Evolutionary conservation across 2,329 filamentous ascomycete genomes (phyloP), one percentile per base, ranked within the genome.

Genomic region (Onygenales sp.): DNA sequence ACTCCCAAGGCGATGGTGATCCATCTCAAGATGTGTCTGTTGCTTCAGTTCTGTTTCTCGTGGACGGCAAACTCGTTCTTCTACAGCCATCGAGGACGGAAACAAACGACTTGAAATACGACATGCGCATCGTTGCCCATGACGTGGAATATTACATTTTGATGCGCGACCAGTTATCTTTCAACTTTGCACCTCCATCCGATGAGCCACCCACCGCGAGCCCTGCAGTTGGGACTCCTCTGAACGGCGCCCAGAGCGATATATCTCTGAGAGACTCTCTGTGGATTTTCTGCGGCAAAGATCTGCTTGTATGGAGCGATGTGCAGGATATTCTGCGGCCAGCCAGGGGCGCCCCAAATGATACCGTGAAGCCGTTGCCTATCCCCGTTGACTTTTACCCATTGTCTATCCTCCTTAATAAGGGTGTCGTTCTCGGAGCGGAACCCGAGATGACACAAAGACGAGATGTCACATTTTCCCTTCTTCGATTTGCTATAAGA

Each of bases 301-400:
- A 91, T 58, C 80, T 97, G 59, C 87, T 90, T 59, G 81, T 88
- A 2, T 98, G 93, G 93, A 83, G 88, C 27, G 88, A 95, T 65
- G 83, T 95, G 42, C 84, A 90, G 59, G 88, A 93, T 56, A 83
- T 97, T 33, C 74, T 97, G 42, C 80, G 84, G 37, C 85, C 86
- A 17, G 82, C 84, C 6, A 74, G 77, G 39, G 85, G 17, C 6
- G n/a, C 49, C 11, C 50, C 54, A 6, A 81, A 83, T 57, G 88
- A 94, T 51, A 69, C 94, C 3, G 86, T 88, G 2, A 77, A 81
- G 7, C 82, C 88, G 2, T 84, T 95, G 9, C 81, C 85, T 27
- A 82, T 97, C 52, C 80, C 86, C 0, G 77, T 95, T n/a, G 93
- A 98, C 68, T 98, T 97, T 68, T 97, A 97, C 63, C 93, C 93